These are phyloP conservation scores for Citrus unshiu DNA, from an alignment of 345 rosid genomes.

Conservation along the genomic window DNA sequence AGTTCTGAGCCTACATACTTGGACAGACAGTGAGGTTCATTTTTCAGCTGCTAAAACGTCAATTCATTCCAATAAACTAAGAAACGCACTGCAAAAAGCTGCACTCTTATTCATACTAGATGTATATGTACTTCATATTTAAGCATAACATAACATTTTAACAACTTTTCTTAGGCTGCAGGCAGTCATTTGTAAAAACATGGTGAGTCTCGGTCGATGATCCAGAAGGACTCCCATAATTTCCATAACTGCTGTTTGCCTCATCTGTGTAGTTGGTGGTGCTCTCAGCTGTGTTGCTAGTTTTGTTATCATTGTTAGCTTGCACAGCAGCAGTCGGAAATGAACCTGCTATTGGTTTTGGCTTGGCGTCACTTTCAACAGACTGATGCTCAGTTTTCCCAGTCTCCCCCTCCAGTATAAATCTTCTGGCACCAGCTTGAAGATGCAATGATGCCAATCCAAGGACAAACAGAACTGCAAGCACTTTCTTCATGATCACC, in stretches of 20 bases:
- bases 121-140: background rate
- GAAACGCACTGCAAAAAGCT: background rate
- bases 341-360: background rate
- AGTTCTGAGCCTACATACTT: background rate
- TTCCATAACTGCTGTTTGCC: slow-evolving; percentile 11
- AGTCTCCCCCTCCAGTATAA: background rate
- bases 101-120: background rate
- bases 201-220: slow-evolving; percentile 29
- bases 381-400: background rate
- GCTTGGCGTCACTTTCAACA: background rate
- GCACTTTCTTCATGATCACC: slow-evolving; percentile 23
- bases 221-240: slow-evolving; percentile 23
- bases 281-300: background rate
- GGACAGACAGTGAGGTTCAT: background rate
- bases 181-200: slow-evolving; percentile 16
- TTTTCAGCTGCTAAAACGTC: background rate
- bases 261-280: slow-evolving; percentile 12
- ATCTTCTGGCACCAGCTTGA: slow-evolving; percentile 25
- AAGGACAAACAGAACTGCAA: slow-evolving; percentile 7
- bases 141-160: background rate
- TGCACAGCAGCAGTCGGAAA: background rate
- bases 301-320: background rate
- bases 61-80: background rate
- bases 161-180: slow-evolving; percentile 17
- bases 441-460: slow-evolving; percentile 14